Conservation (phyloP, 2,329 filamentous ascomycete species). For the Aureobasidium sp. region DNA sequence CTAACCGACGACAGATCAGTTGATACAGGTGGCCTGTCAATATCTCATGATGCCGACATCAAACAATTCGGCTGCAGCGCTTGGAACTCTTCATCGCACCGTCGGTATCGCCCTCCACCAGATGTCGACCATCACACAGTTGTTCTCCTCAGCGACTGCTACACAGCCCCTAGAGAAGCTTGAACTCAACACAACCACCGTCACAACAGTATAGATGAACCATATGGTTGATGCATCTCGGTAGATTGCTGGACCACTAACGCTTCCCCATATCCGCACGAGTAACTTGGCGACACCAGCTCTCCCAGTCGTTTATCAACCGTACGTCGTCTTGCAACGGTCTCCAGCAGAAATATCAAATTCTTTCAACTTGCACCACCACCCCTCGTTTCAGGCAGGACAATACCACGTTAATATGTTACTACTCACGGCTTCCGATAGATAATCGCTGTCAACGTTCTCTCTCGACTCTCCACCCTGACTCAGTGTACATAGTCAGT, state of each 20-base stretch:
- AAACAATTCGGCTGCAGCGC: not conserved
- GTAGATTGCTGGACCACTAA: not conserved
- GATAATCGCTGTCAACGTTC: not conserved
- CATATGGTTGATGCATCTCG: not conserved
- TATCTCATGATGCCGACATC: not conserved
- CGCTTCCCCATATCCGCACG: not conserved
- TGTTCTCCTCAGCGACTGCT: not conserved
- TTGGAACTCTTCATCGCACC: not conserved
- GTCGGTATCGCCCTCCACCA: not conserved
- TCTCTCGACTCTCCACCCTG: not conserved
- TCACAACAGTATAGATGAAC: not conserved
- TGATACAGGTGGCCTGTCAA: not conserved
- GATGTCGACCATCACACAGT: not conserved
- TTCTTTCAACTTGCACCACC: not conserved
- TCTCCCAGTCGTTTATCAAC: too few species aligned
- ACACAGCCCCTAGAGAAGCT: not conserved
- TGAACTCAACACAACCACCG: not conserved
- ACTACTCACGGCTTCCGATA: not conserved
- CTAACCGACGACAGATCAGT: not conserved
- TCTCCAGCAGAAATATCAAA: not conserved
- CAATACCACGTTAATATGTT: not conserved
- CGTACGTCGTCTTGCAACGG: not conserved
- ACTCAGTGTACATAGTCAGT: not conserved
- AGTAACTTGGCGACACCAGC: not conserved
- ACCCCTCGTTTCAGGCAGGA: too few species aligned